Evolutionary conservation across 805 yeast genomes (phyloP), one percentile per base, ranked within the genome.

Genomic region (Candida taoyuanica): DNA sequence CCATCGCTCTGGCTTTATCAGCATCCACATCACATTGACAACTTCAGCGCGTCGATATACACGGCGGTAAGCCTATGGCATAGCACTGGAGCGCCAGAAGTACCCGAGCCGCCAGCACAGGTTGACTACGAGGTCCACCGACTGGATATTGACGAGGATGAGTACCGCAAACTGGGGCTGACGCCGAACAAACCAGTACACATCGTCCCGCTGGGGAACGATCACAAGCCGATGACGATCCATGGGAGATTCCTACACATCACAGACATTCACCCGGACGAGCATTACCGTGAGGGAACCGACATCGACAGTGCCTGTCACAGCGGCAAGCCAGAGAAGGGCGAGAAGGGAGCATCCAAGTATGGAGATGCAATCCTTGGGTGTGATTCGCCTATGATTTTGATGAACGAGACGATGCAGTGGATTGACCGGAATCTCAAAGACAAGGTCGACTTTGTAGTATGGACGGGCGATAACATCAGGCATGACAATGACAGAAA

Each of bases 401-500:
- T 86, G 34, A 76, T 81, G 59, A 65, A 76, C 8, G 68, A 68
- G 14, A 85, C 94, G 0, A 60, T 86, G 38, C 56, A 69, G 21
- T 86, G 94, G 93, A 64, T 86, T 2, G 59, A 68, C 16, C 65
- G 67, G 11, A 78, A 85, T 43, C 58, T 86, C 42, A 74, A 68
- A 43, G 93, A 84, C 58, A 78, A 85, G 47, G 78, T 86, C 34
- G 96, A 86, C 58, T 86, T 86, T 60, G 80, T 86, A 11, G 73
- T 86, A 12, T 86, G 95, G 95, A 85, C 95, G 0, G 96, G 96
- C 23, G 96, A 86, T 60, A 86, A 85, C 51, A 75, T 84, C 32
- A 70, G 95, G 39, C 95, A 85, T 58, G 95, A 85, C 58, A 83
- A 81, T 51, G 95, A 85, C 60, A 67, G 94, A 55, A 56, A 58